phyloP scores from a whole-genome alignment of 2,329 filamentous ascomycete species.

The Alternaria sp. region DNA sequence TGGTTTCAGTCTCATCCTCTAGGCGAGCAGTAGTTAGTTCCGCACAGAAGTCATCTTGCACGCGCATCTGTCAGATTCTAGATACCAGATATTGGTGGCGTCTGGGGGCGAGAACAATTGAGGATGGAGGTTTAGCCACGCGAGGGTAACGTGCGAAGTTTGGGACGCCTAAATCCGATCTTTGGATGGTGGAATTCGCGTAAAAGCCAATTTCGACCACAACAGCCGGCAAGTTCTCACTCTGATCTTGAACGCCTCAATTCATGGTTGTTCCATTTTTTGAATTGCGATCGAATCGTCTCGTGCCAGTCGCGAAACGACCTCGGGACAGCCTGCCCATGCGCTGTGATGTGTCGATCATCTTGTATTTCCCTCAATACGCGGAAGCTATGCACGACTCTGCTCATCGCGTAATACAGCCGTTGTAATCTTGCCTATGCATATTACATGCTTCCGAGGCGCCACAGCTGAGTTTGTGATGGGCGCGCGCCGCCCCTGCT shows the following conservation, averaged over 20 bases:
- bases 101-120: background rate
- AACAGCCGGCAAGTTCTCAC: background rate
- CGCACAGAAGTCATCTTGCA: background rate
- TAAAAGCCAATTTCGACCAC: background rate
- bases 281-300: background rate
- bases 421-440: background rate
- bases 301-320: background rate
- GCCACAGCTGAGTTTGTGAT: background rate
- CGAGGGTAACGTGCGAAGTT: background rate
- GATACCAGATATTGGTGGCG: background rate
- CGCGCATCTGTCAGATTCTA: background rate
- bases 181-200: background rate
- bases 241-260: background rate
- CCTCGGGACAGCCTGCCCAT: background rate
- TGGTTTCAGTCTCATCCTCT: background rate
- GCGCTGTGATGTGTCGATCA: background rate
- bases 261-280: background rate
- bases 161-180: background rate
- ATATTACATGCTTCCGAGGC: background rate
- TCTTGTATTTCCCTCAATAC: background rate
- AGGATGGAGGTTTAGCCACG: background rate
- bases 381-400: background rate
- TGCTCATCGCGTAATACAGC: background rate
- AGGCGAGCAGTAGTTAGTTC: background rate
- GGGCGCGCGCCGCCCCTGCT: background rate